Conservation (phyloP, 345 rosid genomes). For the Pistacia atlantica region DNA sequence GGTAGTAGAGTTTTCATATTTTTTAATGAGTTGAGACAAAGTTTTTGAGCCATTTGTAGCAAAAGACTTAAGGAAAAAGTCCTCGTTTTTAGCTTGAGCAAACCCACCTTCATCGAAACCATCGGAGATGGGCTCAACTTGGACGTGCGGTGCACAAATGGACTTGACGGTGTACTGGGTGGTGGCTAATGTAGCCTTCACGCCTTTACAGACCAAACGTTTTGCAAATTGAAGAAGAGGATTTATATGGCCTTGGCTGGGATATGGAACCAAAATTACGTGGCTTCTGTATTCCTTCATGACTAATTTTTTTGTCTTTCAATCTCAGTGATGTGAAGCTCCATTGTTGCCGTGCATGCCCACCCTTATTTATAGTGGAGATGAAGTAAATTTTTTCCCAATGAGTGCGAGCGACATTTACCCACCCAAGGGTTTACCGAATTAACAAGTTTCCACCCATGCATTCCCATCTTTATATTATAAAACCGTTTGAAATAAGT, state of each 20-base stretch:
- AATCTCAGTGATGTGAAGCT: not conserved
- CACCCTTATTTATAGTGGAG: no score
- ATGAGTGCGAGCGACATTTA: no score
- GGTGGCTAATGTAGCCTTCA: slow-evolving; percentile 70
- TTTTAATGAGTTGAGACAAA: slow-evolving; percentile 45
- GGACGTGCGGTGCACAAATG: slow-evolving; percentile 37
- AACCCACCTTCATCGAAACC: slow-evolving; percentile 65
- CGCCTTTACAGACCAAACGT: slow-evolving; percentile 64
- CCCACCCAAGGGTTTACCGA: no score
- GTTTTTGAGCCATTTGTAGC: slow-evolving; percentile 49
- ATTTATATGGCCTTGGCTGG: slow-evolving; percentile 64
- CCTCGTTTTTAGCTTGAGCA: slow-evolving; percentile 43
- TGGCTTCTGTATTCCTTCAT: not conserved
- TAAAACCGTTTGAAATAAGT: no score
- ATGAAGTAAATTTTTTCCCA: no score
- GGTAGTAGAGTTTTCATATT: slow-evolving; percentile 30
- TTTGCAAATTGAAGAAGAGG: slow-evolving; percentile 77
- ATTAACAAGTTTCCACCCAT: no score
- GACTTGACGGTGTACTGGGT: slow-evolving; percentile 58
- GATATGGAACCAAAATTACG: not conserved
- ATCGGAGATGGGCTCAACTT: slow-evolving; percentile 69
- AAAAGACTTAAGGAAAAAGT: slow-evolving; percentile 42
- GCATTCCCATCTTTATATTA: no score
- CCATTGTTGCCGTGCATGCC: no score
- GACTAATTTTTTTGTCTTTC: not conserved